Base-by-base conservation (phyloP, 106 monocot species). In the Acanthochlamys bracteata region DNA sequence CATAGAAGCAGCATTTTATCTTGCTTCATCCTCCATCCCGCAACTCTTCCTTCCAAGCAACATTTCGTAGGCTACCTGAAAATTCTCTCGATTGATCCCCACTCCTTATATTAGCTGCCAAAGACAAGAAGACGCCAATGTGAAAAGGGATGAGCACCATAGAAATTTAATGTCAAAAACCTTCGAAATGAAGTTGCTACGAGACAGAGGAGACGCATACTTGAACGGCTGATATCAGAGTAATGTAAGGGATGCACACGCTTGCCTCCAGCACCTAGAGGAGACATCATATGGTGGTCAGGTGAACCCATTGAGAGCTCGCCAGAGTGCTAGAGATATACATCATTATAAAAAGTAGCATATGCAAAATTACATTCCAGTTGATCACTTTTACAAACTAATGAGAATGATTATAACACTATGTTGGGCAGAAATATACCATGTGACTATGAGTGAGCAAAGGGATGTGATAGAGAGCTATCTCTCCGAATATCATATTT, bases 401-500 rank as follows among this genome's bases (percentile, higher is more conserved):
- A 51, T 9, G 2, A 13, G n/a, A 51, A 19, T 19, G 17, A 51
- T 10, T 10, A 10, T 46, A 9, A 51, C 10, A 51, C 51, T 51
- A 19, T 51, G 2, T 55, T 55, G 16, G 22, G 4, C 55, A 55
- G 22, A 55, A 16, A 64, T 52, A 41, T 69, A 79, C 79, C 51
- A 53, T 58, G 12, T 27, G 63, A 22, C 72, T 64, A 54, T 68
- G 69, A 7, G 69, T 42, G 66, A 69, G 59, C 11, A 49, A 3
- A 11, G 79, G 69, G 10, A 74, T 66, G 17, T 49, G 69, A 40
- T 39, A 70, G 17, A 54, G 69, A n/a, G 69, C 53, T 64, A 74
- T 63, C 42, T 74, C 74, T 41, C 70, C 74, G 45, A n/a, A 69
- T 66, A 40, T 74, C 74, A 70, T 79, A 79, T 56, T 74, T 74